Evolutionary conservation across 108 stramenopile genomes (phyloP), one percentile per base, ranked within the genome.

Genomic region (Skeletonema grethae): DNA sequence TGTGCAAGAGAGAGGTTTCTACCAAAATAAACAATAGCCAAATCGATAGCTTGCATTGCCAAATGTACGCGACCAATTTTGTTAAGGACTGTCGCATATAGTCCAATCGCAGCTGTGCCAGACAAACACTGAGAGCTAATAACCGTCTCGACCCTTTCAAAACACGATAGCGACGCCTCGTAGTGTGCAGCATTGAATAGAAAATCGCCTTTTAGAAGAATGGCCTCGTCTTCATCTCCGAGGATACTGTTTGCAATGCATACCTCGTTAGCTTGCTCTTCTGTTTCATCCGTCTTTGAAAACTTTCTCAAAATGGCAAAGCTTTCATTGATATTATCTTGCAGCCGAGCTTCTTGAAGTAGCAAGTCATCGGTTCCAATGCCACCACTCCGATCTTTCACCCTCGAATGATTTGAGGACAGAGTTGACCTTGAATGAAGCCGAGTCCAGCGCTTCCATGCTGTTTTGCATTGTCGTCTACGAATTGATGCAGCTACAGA

Each of bases 21-120:
- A 30, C 61, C 50, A 30, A 76, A 72, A 16, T 50, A 76, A 24
- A 72, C 58, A 25, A 76, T 70, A 1, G 80, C 67, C 64, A 45
- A 13, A 53, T 83, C 68, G 25, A 38, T 53, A 32, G 58, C 72
- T 20, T 35, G 68, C 25, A 70, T 5, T 36, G 28, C 55, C 5
- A 22, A 34, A 36, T 83, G 41, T 10, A 46, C 53, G 28, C 39
- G 68, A 50, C 66, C 74, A 57, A 68, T 60, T 53, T 55, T 69
- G 16, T 73, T 62, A 25, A 59, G 57, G 22, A 75, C 57, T 65
- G 35, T 63, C 36, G 74, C 18, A 38, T 72, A 31, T 16, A 70
- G 22, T 30, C 32, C 46, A 60, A 57, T 28, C 56, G 64, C 65
- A 61, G 60, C 58, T 22, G 38, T 3, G 8, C 30, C 24, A 31